phyloP scores from a whole-genome alignment of 495 filamentous ascomycete species.

The Aspergillus wentii region DNA sequence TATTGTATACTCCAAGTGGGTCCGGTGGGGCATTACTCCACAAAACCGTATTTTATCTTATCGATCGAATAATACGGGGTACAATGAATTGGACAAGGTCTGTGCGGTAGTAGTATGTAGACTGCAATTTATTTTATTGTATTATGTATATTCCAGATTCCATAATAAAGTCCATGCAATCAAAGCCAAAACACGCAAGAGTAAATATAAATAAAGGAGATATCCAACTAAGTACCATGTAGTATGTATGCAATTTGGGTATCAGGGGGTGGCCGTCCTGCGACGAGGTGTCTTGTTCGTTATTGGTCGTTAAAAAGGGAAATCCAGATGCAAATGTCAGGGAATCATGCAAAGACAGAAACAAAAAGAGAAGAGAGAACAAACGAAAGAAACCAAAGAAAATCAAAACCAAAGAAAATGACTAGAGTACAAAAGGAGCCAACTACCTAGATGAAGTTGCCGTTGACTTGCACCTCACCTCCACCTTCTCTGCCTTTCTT shows the following conservation, averaged over 20 bases:
- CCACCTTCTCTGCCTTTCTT: constrained; percentile 72
- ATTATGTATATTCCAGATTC: constrained; percentile 5
- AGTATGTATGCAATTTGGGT: too few relatives aligned
- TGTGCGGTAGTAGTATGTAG: too few relatives aligned
- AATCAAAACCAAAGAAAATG: not conserved
- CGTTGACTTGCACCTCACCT: constrained; percentile 55
- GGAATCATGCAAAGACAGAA: constrained; percentile 1
- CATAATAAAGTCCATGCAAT: constrained; percentile 12
- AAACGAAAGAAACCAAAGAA: not conserved
- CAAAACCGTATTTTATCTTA: too few relatives aligned
- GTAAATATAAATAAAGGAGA: constrained; percentile 4
- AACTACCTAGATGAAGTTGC: not conserved
- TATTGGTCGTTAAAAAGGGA: not conserved
- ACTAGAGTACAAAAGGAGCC: not conserved
- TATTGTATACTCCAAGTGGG: too few relatives aligned
- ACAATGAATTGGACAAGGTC: too few relatives aligned
- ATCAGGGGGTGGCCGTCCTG: constrained; percentile 2
- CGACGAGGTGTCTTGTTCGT: constrained; percentile 2
- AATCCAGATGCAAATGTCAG: not conserved
- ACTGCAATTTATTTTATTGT: too few relatives aligned
- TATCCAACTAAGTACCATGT: too few relatives aligned
- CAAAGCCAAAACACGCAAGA: constrained; percentile 1
- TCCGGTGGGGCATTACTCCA: too few relatives aligned
- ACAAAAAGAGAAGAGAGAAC: constrained; percentile 4
- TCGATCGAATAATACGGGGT: too few relatives aligned